phyloP scores from a whole-genome alignment of 495 filamentous ascomycete species.

The Trichoderma virens region DNA sequence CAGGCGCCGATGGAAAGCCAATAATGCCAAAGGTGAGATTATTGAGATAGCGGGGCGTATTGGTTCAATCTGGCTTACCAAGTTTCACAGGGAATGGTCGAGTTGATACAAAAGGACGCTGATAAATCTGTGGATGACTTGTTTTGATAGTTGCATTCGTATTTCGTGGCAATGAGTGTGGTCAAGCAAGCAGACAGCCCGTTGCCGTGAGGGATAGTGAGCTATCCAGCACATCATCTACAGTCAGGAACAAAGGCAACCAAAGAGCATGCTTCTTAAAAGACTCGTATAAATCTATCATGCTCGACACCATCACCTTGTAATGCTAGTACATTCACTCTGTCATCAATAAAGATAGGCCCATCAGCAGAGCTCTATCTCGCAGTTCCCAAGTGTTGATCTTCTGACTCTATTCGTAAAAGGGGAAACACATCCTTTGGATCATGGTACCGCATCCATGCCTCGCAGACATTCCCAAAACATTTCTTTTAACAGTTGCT shows the following conservation, averaged over 20 bases:
- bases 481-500: no score
- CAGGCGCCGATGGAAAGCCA: conserved; percentile 60
- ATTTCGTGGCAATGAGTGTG: not conserved
- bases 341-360: not conserved
- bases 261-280: not conserved
- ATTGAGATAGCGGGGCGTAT: not conserved
- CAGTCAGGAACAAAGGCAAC: not conserved
- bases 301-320: not conserved
- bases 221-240: not conserved
- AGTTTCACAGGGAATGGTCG: conserved; percentile 71
- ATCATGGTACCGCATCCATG: no score
- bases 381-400: not conserved
- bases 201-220: not conserved
- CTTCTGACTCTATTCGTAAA: not conserved
- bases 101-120: conserved; percentile 86
- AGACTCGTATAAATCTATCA: not conserved
- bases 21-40: conserved; percentile 79
- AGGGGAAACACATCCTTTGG: not conserved
- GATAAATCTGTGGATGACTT: conserved; percentile 87
- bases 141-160: conserved; percentile 41
- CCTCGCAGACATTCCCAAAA: no score
- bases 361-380: not conserved
- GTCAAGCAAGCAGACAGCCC: not conserved
- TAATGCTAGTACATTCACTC: not conserved
- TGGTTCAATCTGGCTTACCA: conserved; percentile 10